phyloP scores from a whole-genome alignment of 2,329 filamentous ascomycete genomes.

The Sphaerostilbella broomeana region DNA sequence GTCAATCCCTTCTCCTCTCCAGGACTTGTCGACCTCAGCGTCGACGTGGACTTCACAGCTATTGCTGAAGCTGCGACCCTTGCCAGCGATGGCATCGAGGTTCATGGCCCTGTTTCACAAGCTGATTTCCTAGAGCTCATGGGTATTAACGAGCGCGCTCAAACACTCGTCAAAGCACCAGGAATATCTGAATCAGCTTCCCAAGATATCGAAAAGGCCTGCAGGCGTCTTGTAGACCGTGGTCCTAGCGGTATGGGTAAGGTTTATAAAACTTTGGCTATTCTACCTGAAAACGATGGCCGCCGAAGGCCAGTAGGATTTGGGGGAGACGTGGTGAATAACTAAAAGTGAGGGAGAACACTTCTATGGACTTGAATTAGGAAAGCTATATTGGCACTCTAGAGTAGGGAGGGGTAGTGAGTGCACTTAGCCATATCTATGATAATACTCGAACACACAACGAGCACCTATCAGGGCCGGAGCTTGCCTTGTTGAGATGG shows the following conservation, averaged over 20 bases:
- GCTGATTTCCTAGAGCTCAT: constrained; percentile 70
- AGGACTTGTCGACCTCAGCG: constrained; percentile 80
- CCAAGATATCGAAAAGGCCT: constrained; percentile 62
- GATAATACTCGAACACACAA: too few species aligned
- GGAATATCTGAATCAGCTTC: constrained; percentile 39
- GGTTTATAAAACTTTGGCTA: constrained; percentile 87
- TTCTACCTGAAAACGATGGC: constrained; percentile 73
- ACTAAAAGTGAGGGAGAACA: background rate
- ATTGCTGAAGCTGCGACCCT: constrained; percentile 74
- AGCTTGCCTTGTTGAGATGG: too few species aligned
- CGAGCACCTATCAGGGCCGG: too few species aligned
- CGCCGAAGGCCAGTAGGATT: constrained; percentile 80
- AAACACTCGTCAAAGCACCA: constrained; percentile 52
- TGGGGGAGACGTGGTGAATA: constrained; percentile 59
- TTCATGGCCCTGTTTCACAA: constrained; percentile 87
- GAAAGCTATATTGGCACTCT: too few species aligned
- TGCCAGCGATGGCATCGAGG: constrained; percentile 74
- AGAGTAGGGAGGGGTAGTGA: too few species aligned
- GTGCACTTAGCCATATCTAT: too few species aligned
- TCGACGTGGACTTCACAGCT: constrained; percentile 87
- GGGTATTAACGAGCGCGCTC: constrained; percentile 74
- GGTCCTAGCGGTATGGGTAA: constrained; percentile 85
- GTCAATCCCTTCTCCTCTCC: constrained; percentile 76
- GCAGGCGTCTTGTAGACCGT: constrained; percentile 76
- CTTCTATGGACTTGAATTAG: too few species aligned